Evolutionary conservation across 177 flowering plant genomes (phyloP), one percentile per base, ranked within the genome.

Genomic region (Vitis hybrid): DNA sequence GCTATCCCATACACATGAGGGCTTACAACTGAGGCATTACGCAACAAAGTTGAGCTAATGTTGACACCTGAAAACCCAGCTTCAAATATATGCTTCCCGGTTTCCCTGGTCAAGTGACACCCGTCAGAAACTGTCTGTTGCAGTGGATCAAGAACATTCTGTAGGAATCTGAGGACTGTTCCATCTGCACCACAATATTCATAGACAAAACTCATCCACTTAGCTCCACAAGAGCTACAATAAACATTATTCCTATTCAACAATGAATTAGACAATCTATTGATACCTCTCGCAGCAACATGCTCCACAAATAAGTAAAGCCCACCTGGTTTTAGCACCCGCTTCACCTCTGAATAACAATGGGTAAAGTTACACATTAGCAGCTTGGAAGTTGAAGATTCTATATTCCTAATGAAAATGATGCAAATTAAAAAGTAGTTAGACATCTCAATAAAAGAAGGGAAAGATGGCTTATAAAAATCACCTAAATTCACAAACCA

Each of bases 271-370:
- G 56, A 61, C 18, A 24, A 30, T 10, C 17, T 52, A 5, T 52
- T 14, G 24, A 60, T 84, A 94, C 97, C 97, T 86, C 83, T 65
- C 50, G 94, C 97, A 68, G 91, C 97, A 5, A 94, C 98, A 62
- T 92, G 97, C 69, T 94, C 98, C 17, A 94, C 74, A 77, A 92
- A 94, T 12, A 91, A 15, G 79, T 88, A 91, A 11, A 77, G 49
- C 46, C 98, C 98, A 21, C 92, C 97, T 1, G 94, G 95, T 81
- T 82, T 90, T 50, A 92, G 88, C 68, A 92, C 97, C 79, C 97
- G 82, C 79, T 72, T 87, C 71, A 94, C 83, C 84, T 92, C 98
- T 91, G 83, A 13, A 65, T 7, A 66, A 32, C 10, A 72, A 54
- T 7, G 21, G 51, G 32, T 10, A 67, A 67, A 64, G 32, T 57